A percentile compares a stretch with the other conserved stretches of the same genome.
These are phyloP conservation scores for Daldinia caldariorum DNA, from an alignment of 495 filamentous ascomycete species.

Conservation along the genomic window DNA sequence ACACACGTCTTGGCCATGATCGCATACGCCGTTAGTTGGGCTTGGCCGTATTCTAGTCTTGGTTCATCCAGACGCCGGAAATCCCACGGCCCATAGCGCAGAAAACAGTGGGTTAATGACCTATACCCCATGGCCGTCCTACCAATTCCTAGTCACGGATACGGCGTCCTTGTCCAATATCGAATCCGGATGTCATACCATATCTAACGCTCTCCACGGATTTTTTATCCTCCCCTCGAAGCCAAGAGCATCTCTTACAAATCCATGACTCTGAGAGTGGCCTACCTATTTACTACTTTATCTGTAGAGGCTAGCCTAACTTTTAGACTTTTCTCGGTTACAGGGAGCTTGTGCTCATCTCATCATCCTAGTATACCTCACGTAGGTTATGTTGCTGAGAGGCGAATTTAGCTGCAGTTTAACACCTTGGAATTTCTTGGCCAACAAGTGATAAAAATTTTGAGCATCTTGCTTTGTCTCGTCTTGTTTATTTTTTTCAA, in stretches of 20 bases:
- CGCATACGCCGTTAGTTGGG: conserved; percentile 3
- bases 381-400: neutral
- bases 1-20: conserved; percentile 7
- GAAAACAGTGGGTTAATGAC: neutral
- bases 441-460: too few relatives aligned
- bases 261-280: neutral
- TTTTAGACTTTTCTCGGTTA: neutral
- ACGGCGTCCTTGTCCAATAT: neutral
- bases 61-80: neutral
- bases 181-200: neutral
- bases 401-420: too few relatives aligned
- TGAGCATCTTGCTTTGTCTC: too few relatives aligned
- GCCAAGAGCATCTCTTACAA: neutral
- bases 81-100: neutral
- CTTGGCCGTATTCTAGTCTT: neutral
- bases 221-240: too few relatives aligned
- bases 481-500: neutral
- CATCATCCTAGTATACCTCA: neutral
- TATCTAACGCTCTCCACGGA: too few relatives aligned
- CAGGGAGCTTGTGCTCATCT: neutral
- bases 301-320: neutral
- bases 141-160: neutral
- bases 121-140: neutral
- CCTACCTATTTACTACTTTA: neutral
- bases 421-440: too few relatives aligned